Conservation (phyloP, 805 yeast genomes). For the Starmerella ratchasimensis region DNA sequence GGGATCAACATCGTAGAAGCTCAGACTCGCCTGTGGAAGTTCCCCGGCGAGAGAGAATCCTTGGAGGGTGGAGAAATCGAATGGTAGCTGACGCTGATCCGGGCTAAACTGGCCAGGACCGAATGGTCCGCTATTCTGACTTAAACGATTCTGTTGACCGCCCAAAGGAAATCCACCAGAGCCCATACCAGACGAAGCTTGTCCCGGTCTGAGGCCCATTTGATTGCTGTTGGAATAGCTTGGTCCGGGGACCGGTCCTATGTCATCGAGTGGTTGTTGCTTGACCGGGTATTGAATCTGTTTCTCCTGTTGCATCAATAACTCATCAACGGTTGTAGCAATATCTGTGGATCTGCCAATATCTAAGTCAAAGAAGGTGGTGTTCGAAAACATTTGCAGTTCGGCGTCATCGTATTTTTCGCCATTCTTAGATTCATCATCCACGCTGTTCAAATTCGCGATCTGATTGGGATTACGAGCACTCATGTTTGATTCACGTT, state of each 20-base stretch:
- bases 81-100: conserved; percentile 8
- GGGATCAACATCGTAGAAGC: conserved; percentile 17
- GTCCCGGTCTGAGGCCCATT: no score
- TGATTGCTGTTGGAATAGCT: conserved; percentile 3
- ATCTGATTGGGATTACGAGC: conserved; percentile 15
- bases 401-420: conserved; percentile 25
- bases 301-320: conserved; percentile 30
- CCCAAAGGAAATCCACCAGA: no score
- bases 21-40: conserved; percentile 20
- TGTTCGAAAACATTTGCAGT: conserved; percentile 31
- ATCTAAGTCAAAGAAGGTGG: conserved; percentile 34
- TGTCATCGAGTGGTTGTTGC: conserved; percentile 14
- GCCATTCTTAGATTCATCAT: conserved; percentile 9
- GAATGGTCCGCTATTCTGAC: no score
- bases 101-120: no score
- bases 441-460: conserved; percentile 16
- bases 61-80: conserved; percentile 23
- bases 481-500: no score
- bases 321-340: conserved; percentile 29
- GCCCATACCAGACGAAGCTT: no score
- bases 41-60: conserved; percentile 26
- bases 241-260: conserved; percentile 14
- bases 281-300: conserved; percentile 26
- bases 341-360: conserved; percentile 33
- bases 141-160: no score